Base-by-base conservation (phyloP, 306 rosid species). In the Rosa persica region DNA sequence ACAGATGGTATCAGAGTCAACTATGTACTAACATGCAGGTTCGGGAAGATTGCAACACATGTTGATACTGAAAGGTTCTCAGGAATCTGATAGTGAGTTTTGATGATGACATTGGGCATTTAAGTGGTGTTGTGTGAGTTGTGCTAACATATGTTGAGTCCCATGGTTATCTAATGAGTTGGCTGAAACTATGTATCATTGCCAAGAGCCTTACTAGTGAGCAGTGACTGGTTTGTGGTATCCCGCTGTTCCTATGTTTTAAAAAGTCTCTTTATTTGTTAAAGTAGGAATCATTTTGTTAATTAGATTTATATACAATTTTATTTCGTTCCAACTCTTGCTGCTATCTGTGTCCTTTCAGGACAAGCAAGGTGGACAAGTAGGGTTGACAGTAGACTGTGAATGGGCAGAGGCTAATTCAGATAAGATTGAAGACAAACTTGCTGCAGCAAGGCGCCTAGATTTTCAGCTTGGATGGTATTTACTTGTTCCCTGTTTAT, bases 381-480 rank as follows among this genome's bases (percentile, higher is more conserved):
- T 94, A 54, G 97, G 97, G 78, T 68, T 89, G 47, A 87, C 86
- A 15, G 82, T 89, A 76, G 98, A 94, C 84, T 90, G 97, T 77
- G 97, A 94, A 89, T 92, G 98, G 98, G 88, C 98, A 39, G 98
- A 94, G 84, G 78, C 97, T 80, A 89, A 94, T 81, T 92, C 97
- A 52, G 89, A 88, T 66, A 90, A 70, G 72, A 80, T 61, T 76
- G 96, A 92, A 86, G 98, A 94, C 80, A 82, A 75, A 85, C 61
- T 79, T 23, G 98, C 98, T 60, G 93, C 97, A 34, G 86, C 88
- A 71, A 89, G 94, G 87, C 94, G 97, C 84, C 81, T 94, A 83
- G 97, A 94, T 87, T 94, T 94, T 88, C 96, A 94, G 73, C 34
- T 92, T 66, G 98, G 98, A 83, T 94, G 98, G 98, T 94, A 88